Evolutionary conservation across 805 yeast species (phyloP), one percentile per base, ranked within the genome.

Genomic region (Ogataea zsoltii): DNA sequence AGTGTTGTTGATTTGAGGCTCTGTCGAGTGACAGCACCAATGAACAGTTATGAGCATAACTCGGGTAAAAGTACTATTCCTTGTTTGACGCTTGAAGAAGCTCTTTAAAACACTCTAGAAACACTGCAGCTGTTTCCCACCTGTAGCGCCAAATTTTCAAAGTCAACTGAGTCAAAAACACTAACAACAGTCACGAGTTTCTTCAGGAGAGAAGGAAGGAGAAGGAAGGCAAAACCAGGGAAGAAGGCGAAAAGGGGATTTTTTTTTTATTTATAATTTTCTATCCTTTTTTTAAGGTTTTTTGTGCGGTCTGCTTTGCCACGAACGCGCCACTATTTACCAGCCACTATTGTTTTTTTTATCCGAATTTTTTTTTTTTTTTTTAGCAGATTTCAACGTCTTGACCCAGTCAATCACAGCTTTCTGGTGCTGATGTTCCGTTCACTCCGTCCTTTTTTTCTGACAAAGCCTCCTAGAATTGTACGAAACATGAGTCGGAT

Each of bases 31-130:
- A 9, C 25, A 9, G 5, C 25, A 21, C 25, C 25, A 21, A 21
- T 21, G 25, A 6, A 9, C 9, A 5, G 9, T 21, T 21, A 6
- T 21, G 9, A 9, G 9, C 25, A 21, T 21, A n/a, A n/a, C n/a
- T n/a, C 5, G 42, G 46, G 42, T 38, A 38, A 14, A 14, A 30
- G 40, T 44, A 44, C 46, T 44, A 17, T 44, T 44, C 42, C 41
- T 15, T 16, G 26, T 15, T n/a, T 25, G 28, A 33, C 15, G 32
- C 30, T 28, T 37, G 11, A 2, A 19, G 15, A 25, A 28, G 40
- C 23, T 16, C 23, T 14, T 10, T 2, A 4, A 17, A 15, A 16
- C 23, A 16, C 33, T 25, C 15, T 15, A 9, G 16, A 16, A 26
- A 25, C 26, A 32, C 26, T 15, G 15, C 33, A 26, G 23, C 21